phyloP scores from a whole-genome alignment of 2,329 filamentous ascomycete species.

The Fusarium sp. region DNA sequence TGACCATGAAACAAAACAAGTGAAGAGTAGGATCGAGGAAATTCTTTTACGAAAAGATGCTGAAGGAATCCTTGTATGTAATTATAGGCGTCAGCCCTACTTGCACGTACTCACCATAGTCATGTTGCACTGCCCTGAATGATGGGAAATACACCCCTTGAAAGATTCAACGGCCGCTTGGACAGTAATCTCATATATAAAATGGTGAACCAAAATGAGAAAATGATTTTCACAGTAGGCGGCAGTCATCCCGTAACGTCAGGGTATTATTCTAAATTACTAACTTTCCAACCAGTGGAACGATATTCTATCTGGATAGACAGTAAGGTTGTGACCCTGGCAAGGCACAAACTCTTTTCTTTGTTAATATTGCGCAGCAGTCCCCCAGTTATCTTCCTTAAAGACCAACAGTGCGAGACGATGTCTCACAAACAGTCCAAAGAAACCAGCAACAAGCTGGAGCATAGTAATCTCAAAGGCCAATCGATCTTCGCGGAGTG shows the following conservation, averaged over 20 bases:
- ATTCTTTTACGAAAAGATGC: slow-evolving; percentile 1
- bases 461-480: slow-evolving; percentile 83
- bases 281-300: slow-evolving; percentile 7
- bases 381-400: slow-evolving; percentile 83
- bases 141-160: slow-evolving; percentile 26
- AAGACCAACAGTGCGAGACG: slow-evolving; percentile 89
- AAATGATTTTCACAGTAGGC: neutral
- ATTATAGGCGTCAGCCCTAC: slow-evolving; percentile 37
- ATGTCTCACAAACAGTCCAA: slow-evolving; percentile 88
- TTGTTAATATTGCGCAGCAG: slow-evolving; percentile 46
- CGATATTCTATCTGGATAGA: neutral
- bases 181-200: neutral
- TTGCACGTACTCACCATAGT: slow-evolving; percentile 25
- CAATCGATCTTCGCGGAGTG: slow-evolving; percentile 86
- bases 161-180: slow-evolving; percentile 8
- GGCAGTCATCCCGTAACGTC: neutral
- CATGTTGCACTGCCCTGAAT: slow-evolving; percentile 31
- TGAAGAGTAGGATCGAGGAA: slow-evolving; percentile 14
- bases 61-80: slow-evolving; percentile 36
- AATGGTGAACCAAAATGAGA: neutral
- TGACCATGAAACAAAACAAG: slow-evolving; percentile 6
- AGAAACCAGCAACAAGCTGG: slow-evolving; percentile 80
- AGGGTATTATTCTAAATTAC: slow-evolving; percentile 26
- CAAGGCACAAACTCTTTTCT: neutral
- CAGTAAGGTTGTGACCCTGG: neutral